Conservation (phyloP, 2,329 filamentous ascomycete species). For the Penicillium sumatraense region DNA sequence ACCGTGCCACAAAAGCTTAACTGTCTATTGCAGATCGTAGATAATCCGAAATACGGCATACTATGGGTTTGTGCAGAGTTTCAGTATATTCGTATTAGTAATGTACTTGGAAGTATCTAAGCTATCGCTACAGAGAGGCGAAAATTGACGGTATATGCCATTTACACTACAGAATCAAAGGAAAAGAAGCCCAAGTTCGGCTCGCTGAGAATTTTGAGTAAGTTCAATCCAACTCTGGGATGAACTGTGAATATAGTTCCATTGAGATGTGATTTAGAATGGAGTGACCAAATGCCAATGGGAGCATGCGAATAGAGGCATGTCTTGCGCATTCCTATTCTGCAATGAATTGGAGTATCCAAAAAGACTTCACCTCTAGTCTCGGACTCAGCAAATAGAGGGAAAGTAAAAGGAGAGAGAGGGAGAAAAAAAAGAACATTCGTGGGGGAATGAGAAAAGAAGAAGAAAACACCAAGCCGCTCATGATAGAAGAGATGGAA, state of each 20-base stretch:
- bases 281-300: neutral
- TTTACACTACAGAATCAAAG: too few species aligned
- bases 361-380: neutral
- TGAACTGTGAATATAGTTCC: neutral
- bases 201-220: neutral
- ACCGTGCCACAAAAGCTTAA: too few species aligned
- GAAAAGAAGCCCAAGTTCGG: neutral
- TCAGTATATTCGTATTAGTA: too few species aligned
- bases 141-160: too few species aligned
- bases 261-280: neutral
- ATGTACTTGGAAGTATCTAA: too few species aligned
- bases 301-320: neutral
- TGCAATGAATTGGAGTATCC: neutral
- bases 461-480: slow-evolving; percentile 22
- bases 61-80: too few species aligned
- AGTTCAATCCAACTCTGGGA: neutral
- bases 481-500: slow-evolving; percentile 11
- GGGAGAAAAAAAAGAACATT: slow-evolving; percentile 1
- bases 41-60: too few species aligned
- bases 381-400: neutral
- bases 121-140: too few species aligned
- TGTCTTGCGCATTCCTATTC: neutral
- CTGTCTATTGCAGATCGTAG: too few species aligned
- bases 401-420: too few species aligned
- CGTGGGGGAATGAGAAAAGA: slow-evolving; percentile 3